Base-by-base conservation (phyloP, 148 eudicot species). In the Rheum nobile region DNA sequence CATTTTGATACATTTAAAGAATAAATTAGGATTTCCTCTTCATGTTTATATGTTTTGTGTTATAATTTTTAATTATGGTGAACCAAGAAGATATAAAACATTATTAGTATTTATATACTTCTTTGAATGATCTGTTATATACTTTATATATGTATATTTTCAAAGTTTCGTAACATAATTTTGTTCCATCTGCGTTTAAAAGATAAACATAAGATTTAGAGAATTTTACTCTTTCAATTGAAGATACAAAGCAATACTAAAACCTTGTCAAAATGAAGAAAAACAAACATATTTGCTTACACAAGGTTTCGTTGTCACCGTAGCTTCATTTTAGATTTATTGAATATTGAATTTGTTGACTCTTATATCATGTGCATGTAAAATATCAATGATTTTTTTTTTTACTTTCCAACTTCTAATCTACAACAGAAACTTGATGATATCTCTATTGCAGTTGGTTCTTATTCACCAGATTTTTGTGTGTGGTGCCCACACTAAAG, bases 401-500 rank as follows among this genome's bases (percentile, higher is more conserved):
- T 41, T 78, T 69, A 72, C 43, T 57, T 76, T 57, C 29, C 85
- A 95, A 97, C 91, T 80, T 77, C 93, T 78, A 72, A 77, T 79
- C 73, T 95, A 78, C 82, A 80, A 52, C 85, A 80, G 75, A 83
- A 91, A 80, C 80, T 95, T 54, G 79, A 86, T 78, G 93, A 95
- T 80, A 82, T 79, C 48, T 84, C 82, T 85, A 87, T 90, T 83
- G 96, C 90, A 76, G 86, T 95, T 54, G 80, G 84, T 75, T 79
- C 89, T 44, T 79, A 74, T 77, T 91, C 97, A 72, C 78, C 90
- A 52, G 96, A 88, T 73, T 95, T 91, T 86, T 95, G 98, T 97
- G 93, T 91, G 79, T 91, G 93, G 93, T 95, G 79, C 96, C 97
- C 38, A 93, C 98, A 75, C 82, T 95, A 67, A 88, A 91, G 98